Base-by-base conservation (phyloP, 2,329 filamentous ascomycete genomes). In the Dothistroma pini region DNA sequence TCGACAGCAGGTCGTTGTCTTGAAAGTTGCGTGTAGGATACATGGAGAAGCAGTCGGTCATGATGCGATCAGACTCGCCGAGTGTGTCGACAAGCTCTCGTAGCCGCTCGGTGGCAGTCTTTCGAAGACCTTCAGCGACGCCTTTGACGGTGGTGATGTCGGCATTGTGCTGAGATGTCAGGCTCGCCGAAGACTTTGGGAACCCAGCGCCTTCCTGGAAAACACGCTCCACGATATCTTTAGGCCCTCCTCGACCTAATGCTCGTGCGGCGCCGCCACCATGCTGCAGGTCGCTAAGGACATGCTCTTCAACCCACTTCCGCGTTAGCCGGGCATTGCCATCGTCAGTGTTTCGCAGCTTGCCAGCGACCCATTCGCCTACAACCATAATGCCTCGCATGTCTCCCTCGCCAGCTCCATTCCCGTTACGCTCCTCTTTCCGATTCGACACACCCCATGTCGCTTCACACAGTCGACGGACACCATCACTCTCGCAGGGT, bases 21-120 rank as follows among this genome's bases (percentile, higher is more conserved):
- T 97, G 96, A 76, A 89, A 99, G 21, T 92, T 87, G 68, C 92
- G 90, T 48, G 86, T 86, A 0, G 93, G 92, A 74, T 96, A 99
- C 66, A 89, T 84, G 22, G 89, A 82, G 71, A 97, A 96, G 69
- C 96, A 88, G 64, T 97, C 90, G 19, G 86, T 87, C 71, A 93
- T 81, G 69, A 96, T 88, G 61, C 89, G 85, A 72, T 92, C 89
- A 50, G 87, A 84, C 61, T 95, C 91, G 44, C 90, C 90, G 71
- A 87, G 88, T 0, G 89, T 89, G 63, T 93, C 88, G 32, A 93
- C 80, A 84, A 95, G 90, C 69, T 92, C 86, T 51, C 85, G 80
- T 16, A 93, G 78, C 16, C 89, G 84, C 51, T 88, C 83, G 80
- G 91, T 89, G 19, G 87, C 86, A 54, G 86, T 82, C 63, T 87